Percentiles rank a stretch among this genome's conserved stretches.
phyloP scores from a whole-genome alignment of 2,329 filamentous ascomycete genomes.

The Lachnellula suecica region DNA sequence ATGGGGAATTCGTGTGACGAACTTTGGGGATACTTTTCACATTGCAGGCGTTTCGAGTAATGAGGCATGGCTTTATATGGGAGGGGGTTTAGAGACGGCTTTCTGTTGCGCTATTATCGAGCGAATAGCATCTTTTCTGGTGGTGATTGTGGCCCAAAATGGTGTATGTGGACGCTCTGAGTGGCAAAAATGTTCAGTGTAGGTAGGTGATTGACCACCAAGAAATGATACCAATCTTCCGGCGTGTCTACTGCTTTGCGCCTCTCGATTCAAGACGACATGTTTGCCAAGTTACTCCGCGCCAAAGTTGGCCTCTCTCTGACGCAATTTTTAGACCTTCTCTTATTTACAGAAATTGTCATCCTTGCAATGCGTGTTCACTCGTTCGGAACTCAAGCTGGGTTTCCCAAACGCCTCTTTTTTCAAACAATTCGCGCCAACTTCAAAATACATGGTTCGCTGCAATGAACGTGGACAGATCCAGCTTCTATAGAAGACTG shows the following conservation, averaged over 20 bases:
- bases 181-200: neutral
- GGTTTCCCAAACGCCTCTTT: no score
- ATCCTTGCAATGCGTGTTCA: no score
- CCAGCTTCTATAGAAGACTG: no score
- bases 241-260: neutral
- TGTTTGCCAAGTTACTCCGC: neutral
- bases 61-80: conserved; percentile 3
- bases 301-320: conserved; percentile 1
- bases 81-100: conserved; percentile 2
- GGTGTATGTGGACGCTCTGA: neutral
- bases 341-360: no score
- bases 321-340: no score
- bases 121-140: conserved; percentile 8
- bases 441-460: no score
- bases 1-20: conserved; percentile 21
- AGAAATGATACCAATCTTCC: conserved; percentile 3
- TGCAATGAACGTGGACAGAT: no score
- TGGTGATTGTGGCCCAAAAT: neutral
- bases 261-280: no score
- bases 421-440: no score
- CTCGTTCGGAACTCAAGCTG: no score
- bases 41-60: conserved; percentile 8
- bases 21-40: neutral
- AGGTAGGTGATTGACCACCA: neutral
- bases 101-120: neutral